phyloP scores from a whole-genome alignment of 108 stramenopile species.

The Schizochytrium sp. region DNA sequence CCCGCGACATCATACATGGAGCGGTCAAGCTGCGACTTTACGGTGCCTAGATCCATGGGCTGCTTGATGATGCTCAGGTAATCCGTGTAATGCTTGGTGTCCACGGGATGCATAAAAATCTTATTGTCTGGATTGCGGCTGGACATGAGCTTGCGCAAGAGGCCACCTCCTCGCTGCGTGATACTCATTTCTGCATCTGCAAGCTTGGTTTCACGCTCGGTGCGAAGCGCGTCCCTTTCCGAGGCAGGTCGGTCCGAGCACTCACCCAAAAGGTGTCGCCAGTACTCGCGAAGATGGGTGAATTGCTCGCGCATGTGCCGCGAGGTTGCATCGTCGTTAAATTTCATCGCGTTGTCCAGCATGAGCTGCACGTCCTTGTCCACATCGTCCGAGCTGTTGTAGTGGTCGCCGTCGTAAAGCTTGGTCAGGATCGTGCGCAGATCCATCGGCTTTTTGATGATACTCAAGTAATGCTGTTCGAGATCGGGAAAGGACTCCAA shows the following conservation, averaged over 20 bases:
- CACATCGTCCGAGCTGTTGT: background rate
- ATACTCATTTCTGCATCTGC: background rate
- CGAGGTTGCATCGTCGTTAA: background rate
- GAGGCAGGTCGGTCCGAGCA: background rate
- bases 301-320: background rate
- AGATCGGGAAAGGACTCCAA: constrained; percentile 7
- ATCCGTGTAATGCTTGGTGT: background rate
- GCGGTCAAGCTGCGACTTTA: background rate
- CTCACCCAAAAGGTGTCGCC: background rate
- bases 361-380: background rate
- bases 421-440: background rate
- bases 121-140: background rate
- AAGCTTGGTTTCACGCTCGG: background rate
- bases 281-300: background rate
- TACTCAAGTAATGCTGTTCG: background rate
- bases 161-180: background rate
- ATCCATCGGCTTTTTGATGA: background rate
- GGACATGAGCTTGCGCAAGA: background rate
- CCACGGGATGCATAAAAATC: background rate
- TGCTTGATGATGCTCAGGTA: background rate
- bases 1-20: background rate
- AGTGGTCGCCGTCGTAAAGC: background rate
- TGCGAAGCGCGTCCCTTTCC: background rate
- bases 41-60: background rate
- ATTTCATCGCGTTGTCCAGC: background rate